A percentile compares a stretch with the other conserved stretches of the same genome.
Conservation (phyloP, 441 rosid species). For the Populus trichocarpa region DNA sequence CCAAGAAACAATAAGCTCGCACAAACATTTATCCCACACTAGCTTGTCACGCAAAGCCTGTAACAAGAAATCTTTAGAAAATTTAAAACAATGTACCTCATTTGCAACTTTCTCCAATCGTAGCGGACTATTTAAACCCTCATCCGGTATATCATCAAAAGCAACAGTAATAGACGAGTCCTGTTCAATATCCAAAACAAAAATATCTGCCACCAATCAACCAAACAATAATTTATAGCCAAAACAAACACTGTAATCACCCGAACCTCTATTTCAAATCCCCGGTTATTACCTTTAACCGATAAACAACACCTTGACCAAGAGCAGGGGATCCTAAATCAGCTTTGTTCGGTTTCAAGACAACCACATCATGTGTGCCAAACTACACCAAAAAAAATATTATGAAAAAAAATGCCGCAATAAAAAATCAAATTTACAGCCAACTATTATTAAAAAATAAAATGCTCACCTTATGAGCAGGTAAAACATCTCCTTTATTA, state of each 20-base stretch:
- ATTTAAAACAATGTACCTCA: slow-evolving; percentile 47
- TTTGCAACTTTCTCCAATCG: slow-evolving; percentile 91
- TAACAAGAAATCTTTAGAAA: background rate
- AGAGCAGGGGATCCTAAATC: slow-evolving; percentile 82
- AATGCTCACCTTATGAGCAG: slow-evolving; percentile 76
- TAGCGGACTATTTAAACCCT: slow-evolving; percentile 71
- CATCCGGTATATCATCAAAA: slow-evolving; percentile 89
- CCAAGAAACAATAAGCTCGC: slow-evolving; percentile 9
- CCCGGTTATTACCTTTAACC: slow-evolving; percentile 54
- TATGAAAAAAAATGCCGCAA: background rate
- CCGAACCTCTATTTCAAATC: slow-evolving; percentile 6
- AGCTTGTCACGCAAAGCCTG: background rate
- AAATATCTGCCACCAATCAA: slow-evolving; percentile 12
- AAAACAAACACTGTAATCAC: slow-evolving; percentile 9
- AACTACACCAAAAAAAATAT: slow-evolving; percentile 37
- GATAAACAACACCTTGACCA: slow-evolving; percentile 96
- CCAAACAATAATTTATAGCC: slow-evolving; percentile 7
- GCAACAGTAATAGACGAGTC: slow-evolving; percentile 89
- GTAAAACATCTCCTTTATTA: slow-evolving; percentile 90
- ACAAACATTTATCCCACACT: background rate
- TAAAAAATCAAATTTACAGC: background rate
- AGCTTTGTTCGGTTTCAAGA: slow-evolving; percentile 78
- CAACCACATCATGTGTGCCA: slow-evolving; percentile 91
- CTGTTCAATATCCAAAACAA: slow-evolving; percentile 27
- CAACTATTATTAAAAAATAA: background rate